Evolutionary conservation across 768 basidiomycete species (phyloP).

Genomic region (Xerocomellus chrysenteron): DNA sequence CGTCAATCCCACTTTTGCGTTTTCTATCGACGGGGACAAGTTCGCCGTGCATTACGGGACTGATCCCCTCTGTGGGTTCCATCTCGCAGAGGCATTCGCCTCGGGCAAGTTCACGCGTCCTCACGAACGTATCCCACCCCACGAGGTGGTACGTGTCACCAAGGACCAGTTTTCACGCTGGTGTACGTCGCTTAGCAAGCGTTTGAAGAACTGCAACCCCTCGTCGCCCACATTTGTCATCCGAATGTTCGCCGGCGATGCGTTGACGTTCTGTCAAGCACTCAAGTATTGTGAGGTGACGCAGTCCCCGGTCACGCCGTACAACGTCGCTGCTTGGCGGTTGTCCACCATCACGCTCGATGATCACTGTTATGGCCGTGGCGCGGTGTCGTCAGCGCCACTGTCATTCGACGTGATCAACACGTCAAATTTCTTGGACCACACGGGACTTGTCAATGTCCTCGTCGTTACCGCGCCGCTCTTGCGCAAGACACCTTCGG

Average conservation of each 20-base stretch:
- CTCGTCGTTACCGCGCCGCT: constrained; percentile 24
- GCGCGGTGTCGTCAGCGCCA: constrained; percentile 16
- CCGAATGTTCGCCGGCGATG: constrained; percentile 32
- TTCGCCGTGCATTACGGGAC: constrained; percentile 31
- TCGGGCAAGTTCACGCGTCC: constrained; percentile 7
- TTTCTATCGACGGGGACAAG: constrained; percentile 26
- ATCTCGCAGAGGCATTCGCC: constrained; percentile 27
- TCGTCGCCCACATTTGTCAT: constrained; percentile 22
- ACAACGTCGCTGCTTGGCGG: constrained; percentile 25
- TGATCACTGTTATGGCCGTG: constrained; percentile 14
- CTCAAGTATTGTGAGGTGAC: constrained; percentile 15
- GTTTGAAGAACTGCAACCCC: constrained; percentile 13
- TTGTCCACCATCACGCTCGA: constrained; percentile 23
- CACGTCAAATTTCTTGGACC: constrained; percentile 30
- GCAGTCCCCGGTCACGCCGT: constrained; percentile 13
- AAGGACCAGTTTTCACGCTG: constrained; percentile 26
- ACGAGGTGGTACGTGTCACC: constrained; percentile 15
- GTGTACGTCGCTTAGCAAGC: constrained; percentile 18
- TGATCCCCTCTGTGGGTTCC: constrained; percentile 30
- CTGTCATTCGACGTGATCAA: constrained; percentile 33
- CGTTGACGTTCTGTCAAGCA: constrained; percentile 23
- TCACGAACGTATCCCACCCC: background rate
- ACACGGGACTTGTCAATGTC: constrained; percentile 28
- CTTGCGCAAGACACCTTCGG: constrained; percentile 14
- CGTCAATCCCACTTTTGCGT: constrained; percentile 30